Percentiles rank a stretch among this genome's conserved stretches.
phyloP scores from a whole-genome alignment of 1,139 yeast genomes.

The Meyerozyma sp. region DNA sequence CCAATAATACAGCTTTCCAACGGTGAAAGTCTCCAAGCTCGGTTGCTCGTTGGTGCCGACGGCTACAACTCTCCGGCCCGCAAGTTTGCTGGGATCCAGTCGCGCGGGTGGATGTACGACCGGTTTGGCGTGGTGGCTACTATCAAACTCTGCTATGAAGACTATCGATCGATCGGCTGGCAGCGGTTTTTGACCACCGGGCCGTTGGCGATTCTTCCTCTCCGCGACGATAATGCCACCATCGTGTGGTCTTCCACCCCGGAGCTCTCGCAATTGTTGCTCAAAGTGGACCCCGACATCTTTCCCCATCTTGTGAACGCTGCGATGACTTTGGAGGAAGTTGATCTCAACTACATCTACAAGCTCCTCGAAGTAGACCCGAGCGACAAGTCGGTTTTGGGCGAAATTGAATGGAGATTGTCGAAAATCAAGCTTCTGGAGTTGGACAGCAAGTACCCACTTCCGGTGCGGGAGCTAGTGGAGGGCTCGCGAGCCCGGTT shows the following conservation, averaged over 20 bases:
- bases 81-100: slow-evolving; percentile 69
- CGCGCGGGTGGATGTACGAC: slow-evolving; percentile 90
- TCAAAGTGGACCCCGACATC: slow-evolving; percentile 52
- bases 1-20: slow-evolving; percentile 67
- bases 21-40: slow-evolving; percentile 60
- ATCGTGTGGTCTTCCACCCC: slow-evolving; percentile 92
- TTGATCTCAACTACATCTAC: slow-evolving; percentile 37
- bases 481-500: slow-evolving; percentile 75
- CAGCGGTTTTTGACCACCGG: slow-evolving; percentile 91
- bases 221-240: slow-evolving; percentile 81
- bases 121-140: slow-evolving; percentile 92
- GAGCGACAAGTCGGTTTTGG: slow-evolving; percentile 45
- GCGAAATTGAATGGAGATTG: slow-evolving; percentile 73
- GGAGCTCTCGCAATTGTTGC: slow-evolving; percentile 59
- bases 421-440: slow-evolving; percentile 35
- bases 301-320: slow-evolving; percentile 78
- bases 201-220: slow-evolving; percentile 85
- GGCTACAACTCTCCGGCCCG: slow-evolving; percentile 95
- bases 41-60: slow-evolving; percentile 89
- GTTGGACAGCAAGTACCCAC: slow-evolving; percentile 61
- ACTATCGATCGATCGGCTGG: slow-evolving; percentile 75
- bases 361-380: slow-evolving; percentile 26
- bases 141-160: slow-evolving; percentile 66
- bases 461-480: slow-evolving; percentile 54
- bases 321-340: slow-evolving; percentile 64